A percentile compares a stretch with the other conserved stretches of the same genome.
phyloP scores from a whole-genome alignment of 2,329 filamentous ascomycete genomes.

The Trichoderma breve region DNA sequence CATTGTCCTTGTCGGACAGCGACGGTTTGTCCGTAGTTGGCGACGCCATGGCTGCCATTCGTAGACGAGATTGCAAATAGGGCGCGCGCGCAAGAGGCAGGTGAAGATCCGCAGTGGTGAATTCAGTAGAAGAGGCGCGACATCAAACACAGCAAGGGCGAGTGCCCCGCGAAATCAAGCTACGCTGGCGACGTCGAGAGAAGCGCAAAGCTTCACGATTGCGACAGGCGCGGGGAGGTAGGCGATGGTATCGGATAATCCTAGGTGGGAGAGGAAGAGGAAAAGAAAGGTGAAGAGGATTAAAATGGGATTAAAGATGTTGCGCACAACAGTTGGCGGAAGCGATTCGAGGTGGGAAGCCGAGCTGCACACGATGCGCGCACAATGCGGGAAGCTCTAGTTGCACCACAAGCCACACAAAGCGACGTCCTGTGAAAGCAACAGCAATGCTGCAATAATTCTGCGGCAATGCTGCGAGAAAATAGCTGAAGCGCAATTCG shows the following conservation, averaged over 20 bases:
- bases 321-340: neutral
- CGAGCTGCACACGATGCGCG: neutral
- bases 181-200: neutral
- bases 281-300: neutral
- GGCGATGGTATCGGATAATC: neutral
- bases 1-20: constrained; percentile 32
- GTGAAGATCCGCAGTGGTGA: constrained; percentile 22
- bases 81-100: constrained; percentile 2
- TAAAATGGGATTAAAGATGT: neutral
- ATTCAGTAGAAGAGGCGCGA: constrained; percentile 34
- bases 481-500: neutral
- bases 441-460: neutral
- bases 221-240: neutral
- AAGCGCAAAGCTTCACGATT: neutral
- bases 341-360: neutral
- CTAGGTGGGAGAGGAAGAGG: neutral
- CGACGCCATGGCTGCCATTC: constrained; percentile 55
- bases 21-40: constrained; percentile 42
- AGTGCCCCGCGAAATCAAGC: constrained; percentile 11
- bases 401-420: neutral
- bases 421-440: neutral
- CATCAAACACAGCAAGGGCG: constrained; percentile 34
- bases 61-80: constrained; percentile 25
- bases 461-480: neutral
- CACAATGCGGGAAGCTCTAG: constrained; percentile 1